Conservation (phyloP, 73 alveolate species). For the Durusdinium trenchii region DNA sequence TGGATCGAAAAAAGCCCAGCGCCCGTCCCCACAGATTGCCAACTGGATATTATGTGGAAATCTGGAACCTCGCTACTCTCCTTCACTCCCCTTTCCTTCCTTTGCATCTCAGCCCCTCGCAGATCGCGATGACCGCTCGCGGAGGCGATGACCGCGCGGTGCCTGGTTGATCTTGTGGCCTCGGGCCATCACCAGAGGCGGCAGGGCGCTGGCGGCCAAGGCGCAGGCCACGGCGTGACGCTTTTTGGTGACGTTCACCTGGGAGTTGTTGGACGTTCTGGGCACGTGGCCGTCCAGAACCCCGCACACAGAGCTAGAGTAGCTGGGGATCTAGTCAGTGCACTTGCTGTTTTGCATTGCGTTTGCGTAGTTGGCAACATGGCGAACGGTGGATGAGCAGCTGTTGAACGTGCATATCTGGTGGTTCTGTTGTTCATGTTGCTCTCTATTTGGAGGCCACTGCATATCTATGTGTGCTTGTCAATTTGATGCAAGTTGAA, state of each 20-base stretch:
- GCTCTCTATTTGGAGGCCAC: too few relatives aligned
- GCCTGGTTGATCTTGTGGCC: constrained; percentile 99
- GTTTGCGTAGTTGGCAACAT: neutral
- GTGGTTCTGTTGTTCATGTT: too few relatives aligned
- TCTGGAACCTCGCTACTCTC: too few relatives aligned
- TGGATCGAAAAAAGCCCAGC: too few relatives aligned
- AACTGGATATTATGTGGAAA: too few relatives aligned
- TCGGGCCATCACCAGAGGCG: constrained; percentile 99
- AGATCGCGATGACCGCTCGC: too few relatives aligned
- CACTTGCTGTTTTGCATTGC: neutral
- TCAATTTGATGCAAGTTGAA: too few relatives aligned
- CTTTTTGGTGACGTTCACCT: constrained; percentile 99
- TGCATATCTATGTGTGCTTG: too few relatives aligned
- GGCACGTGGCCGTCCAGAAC: constrained; percentile 98
- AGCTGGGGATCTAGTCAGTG: neutral
- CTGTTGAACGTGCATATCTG: neutral
- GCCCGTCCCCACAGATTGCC: too few relatives aligned
- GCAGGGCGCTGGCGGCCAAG: constrained; percentile 99
- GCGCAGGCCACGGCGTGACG: constrained; percentile 99
- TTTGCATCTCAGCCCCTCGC: too few relatives aligned
- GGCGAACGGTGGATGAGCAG: neutral
- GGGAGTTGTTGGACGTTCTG: constrained; percentile 99
- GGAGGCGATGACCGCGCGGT: too few relatives aligned
- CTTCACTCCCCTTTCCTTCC: too few relatives aligned
- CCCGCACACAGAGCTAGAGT: constrained; percentile 96